Percentiles rank a stretch among this genome's conserved stretches.
These are phyloP conservation scores for Xerocomellus intermedius DNA, from an alignment of 768 basidiomycete genomes.

Conservation along the genomic window DNA sequence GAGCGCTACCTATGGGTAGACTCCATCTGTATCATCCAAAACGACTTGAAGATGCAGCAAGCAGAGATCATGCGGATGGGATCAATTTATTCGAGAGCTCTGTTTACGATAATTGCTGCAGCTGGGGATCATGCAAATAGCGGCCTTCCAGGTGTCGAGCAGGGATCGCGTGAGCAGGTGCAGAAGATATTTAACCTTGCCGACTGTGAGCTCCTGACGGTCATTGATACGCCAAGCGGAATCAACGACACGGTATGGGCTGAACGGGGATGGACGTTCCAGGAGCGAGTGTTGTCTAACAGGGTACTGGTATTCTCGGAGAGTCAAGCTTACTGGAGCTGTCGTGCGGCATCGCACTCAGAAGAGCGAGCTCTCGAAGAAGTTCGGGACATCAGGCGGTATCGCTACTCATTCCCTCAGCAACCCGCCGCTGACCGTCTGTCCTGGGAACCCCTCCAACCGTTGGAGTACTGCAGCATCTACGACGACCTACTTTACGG, in stretches of 20 bases:
- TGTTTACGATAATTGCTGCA: conserved; percentile 23
- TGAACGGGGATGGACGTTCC: conserved; percentile 18
- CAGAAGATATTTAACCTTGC: conserved; percentile 11
- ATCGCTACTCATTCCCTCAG: neutral
- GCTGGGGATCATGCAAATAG: conserved; percentile 7
- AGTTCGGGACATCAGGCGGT: neutral
- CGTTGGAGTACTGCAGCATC: neutral
- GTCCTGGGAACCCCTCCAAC: neutral
- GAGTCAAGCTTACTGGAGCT: conserved; percentile 17
- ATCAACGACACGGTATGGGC: conserved; percentile 10
- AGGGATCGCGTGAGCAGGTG: neutral
- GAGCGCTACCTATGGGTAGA: conserved; percentile 29
- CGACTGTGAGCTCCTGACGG: conserved; percentile 11
- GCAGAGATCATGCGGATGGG: conserved; percentile 22
- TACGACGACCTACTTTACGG: neutral
- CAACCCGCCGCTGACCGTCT: neutral
- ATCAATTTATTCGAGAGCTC: conserved; percentile 15
- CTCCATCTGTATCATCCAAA: conserved; percentile 23
- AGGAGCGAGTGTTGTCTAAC: conserved; percentile 14
- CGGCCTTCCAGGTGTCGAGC: conserved; percentile 10
- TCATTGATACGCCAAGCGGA: conserved; percentile 2
- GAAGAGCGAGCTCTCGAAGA: conserved; percentile 16
- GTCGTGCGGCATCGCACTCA: conserved; percentile 3
- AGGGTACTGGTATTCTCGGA: conserved; percentile 20
- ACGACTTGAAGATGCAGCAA: conserved; percentile 16